Percentiles rank a stretch among this genome's conserved stretches.
Evolutionary conservation across 2,329 filamentous ascomycete species (phyloP).

Genomic region (Cyclaneusma minus): DNA sequence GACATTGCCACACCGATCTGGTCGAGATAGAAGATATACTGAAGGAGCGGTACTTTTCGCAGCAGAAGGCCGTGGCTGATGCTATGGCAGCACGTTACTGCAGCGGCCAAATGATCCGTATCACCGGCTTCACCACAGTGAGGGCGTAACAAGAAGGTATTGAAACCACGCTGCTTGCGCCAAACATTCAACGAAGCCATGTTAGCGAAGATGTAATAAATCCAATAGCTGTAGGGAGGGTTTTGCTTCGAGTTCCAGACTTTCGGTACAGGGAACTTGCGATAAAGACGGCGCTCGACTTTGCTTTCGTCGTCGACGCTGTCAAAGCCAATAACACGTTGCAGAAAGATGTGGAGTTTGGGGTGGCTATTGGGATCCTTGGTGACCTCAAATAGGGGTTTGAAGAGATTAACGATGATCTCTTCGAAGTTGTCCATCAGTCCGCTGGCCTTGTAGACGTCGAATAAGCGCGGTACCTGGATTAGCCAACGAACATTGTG

Average conservation of each 20-base stretch:
- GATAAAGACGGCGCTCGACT: conserved; percentile 81
- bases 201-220: conserved; percentile 94
- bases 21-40: conserved; percentile 96
- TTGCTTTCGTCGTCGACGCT: conserved; percentile 98
- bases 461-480: conserved; percentile 85
- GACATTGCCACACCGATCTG: conserved; percentile 99
- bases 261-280: conserved; percentile 83
- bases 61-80: conserved; percentile 90
- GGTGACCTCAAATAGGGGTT: conserved; percentile 88
- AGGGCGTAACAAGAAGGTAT: conserved; percentile 82
- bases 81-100: conserved; percentile 83
- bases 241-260: conserved; percentile 89
- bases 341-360: conserved; percentile 86
- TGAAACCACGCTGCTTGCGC: conserved; percentile 84
- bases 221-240: conserved; percentile 97
- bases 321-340: conserved; percentile 92
- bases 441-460: conserved; percentile 82
- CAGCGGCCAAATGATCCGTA: conserved; percentile 86
- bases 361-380: conserved; percentile 73
- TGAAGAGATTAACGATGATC: conserved; percentile 80
- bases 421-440: conserved; percentile 85
- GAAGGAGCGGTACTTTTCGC: conserved; percentile 83
- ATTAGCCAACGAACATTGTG: conserved; percentile 97
- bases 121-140: conserved; percentile 96
- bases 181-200: conserved; percentile 84